Base-by-base conservation (phyloP, 2,329 filamentous ascomycete species). In the Xylariaceae sp. region DNA sequence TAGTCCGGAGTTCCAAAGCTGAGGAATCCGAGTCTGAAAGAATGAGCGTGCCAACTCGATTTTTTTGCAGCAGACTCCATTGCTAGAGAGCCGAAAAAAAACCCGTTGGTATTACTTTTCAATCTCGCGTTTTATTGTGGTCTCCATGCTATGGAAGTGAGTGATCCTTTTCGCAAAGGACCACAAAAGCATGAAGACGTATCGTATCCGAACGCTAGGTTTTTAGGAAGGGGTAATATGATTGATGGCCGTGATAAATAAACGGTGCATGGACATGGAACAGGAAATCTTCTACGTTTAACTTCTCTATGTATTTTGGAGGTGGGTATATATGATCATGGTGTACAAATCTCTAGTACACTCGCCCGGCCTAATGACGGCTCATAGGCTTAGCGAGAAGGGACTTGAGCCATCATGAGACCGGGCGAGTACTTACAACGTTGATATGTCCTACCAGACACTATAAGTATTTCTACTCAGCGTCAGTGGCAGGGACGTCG, bases 161-260 rank as follows among this genome's bases (percentile, higher is more conserved):
- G 43, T 56, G 12, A 52, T 42, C 59, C 59, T 50, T 41, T 34
- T 19, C 19, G 19, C 19, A 19, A 19, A 19, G 48, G 57, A 67
- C 57, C 60, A 73, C 55, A 45, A 29, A 19, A 67, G 75, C 77
- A 79, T 68, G 68, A 72, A 82, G 80, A 81, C 72, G 81, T 84
- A 84, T 83, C 78, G 78, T 83, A 83, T 81, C 80, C 76, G 73
- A 79, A 82, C 80, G 80, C 80, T 67, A 61, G n/a, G 45, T 30
- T 56, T 48, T 48, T 45, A 50, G 1, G 27, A 6, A 39, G 31
- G 19, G 39, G 50, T 3, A 7, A n/a, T 30, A n/a, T 6, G 32
- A 9, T 11, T n/a, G 9, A 35, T 26, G 9, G 4, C 43, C 11
- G 4, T 19, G 26, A 45, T 29, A 34, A 11, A 6, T 19, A 19